A percentile compares a stretch with the other conserved stretches of the same genome.
Conservation (phyloP, 345 rosid species). For the Litchi chinensis region DNA sequence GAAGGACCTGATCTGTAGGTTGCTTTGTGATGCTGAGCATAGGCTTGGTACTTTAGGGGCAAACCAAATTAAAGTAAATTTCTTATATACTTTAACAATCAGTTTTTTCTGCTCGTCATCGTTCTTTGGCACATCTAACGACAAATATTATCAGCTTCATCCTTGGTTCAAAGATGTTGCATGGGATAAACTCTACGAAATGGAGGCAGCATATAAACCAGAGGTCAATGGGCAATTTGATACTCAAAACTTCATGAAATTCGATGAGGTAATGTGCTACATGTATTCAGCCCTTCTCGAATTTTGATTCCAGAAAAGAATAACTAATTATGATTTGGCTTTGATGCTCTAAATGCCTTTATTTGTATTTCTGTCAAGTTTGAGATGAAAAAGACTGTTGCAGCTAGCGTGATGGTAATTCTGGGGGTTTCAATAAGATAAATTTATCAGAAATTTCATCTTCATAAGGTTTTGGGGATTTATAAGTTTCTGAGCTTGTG, state of each 20-base stretch:
- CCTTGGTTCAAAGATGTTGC: conserved; percentile 89
- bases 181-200: conserved; percentile 81
- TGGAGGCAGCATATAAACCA: conserved; percentile 94
- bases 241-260: conserved; percentile 89
- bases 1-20: conserved; percentile 66
- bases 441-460: not conserved
- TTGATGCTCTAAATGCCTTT: not conserved
- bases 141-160: conserved; percentile 57
- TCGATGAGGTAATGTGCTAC: conserved; percentile 67
- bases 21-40: conserved; percentile 85
- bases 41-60: conserved; percentile 84
- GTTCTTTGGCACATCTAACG: conserved; percentile 19
- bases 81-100: conserved; percentile 5
- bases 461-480: not conserved
- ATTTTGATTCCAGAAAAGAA: not conserved
- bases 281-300: not conserved
- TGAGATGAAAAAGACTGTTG: not conserved
- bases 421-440: not conserved
- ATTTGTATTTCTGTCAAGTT: conserved; percentile 3
- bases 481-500: not conserved
- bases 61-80: conserved; percentile 66
- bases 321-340: not conserved
- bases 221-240: conserved; percentile 83
- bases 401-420: not conserved
- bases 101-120: conserved; percentile 14